Evolutionary conservation across 2,329 filamentous ascomycete genomes (phyloP), one percentile per base, ranked within the genome.

Genomic region (Coniochaeta hoffmannii): DNA sequence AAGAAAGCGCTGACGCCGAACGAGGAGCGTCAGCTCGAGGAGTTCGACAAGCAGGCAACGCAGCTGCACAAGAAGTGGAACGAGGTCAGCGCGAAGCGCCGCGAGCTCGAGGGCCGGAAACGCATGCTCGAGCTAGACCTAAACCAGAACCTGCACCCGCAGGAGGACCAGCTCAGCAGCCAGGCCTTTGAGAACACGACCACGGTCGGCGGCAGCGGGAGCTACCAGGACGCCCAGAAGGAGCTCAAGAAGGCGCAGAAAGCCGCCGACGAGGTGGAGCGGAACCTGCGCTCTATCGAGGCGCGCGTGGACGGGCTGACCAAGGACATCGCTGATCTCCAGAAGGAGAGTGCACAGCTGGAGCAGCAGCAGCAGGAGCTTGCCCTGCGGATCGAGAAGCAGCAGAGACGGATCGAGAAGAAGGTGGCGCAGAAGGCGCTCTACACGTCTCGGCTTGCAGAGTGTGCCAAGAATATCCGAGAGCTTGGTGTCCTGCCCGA

Each of bases 401-500:
- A 93, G 62, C 90, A 96, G 72, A 92, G 92, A 71, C 82, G 83
- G 51, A 89, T 97, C 78, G 92, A 97, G 68, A 96, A 93, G 77
- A 91, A 87, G 62, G 87, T 96, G 66, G 88, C 92, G 63, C 90
- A 91, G 71, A 94, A 93, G 68, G 89, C 90, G 12, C 79, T 90
- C 3, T 77, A 95, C 59, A 87, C 83, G 15, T 81, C 86, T 50
- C 88, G 91, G 67, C 86, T 89, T 19, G 83, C 85, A 2, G 91
- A 96, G 64, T 90, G 89, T 59, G 86, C 86, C 58, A 88, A 90
- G 66, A 93, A 92, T 60, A 97, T 99, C 64, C 87, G 93, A 50
- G 91, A 96, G 62, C 78, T 99, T 7, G 94, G 94, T 62, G 92
- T 96, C 17, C 79, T 99, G 15, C 93, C 94, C 0, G 92, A 97